These are phyloP conservation scores for Sistotremastrum suecicum DNA, from an alignment of 768 basidiomycete genomes.

Conservation along the genomic window DNA sequence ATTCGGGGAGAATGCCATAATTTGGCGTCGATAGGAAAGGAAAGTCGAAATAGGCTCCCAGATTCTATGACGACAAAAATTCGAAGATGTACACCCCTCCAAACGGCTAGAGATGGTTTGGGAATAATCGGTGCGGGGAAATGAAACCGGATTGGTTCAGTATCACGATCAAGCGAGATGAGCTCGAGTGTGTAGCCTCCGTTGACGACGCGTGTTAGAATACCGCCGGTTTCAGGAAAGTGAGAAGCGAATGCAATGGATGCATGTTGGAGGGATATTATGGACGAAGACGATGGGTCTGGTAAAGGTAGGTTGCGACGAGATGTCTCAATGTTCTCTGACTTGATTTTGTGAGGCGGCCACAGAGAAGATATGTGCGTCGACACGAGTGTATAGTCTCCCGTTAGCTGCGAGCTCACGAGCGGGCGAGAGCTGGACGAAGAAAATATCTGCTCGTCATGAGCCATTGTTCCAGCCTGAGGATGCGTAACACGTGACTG, in stretches of 20 bases:
- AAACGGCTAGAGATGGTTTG: slow-evolving; percentile 48
- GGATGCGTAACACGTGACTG: too few species aligned
- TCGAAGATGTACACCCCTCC: slow-evolving; percentile 40
- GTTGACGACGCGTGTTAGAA: slow-evolving; percentile 64
- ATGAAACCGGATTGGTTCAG: slow-evolving; percentile 59
- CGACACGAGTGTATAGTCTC: slow-evolving; percentile 29
- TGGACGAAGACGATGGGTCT: slow-evolving; percentile 21
- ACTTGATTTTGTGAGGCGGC: slow-evolving; percentile 33
- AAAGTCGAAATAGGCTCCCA: slow-evolving; percentile 62
- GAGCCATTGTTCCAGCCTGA: too few species aligned
- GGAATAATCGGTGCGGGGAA: slow-evolving; percentile 59
- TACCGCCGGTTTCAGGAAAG: slow-evolving; percentile 41
- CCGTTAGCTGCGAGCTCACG: slow-evolving; percentile 10
- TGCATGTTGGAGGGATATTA: slow-evolving; percentile 59
- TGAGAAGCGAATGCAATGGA: slow-evolving; percentile 44
- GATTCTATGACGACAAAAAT: slow-evolving; percentile 52
- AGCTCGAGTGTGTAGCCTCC: slow-evolving; percentile 64
- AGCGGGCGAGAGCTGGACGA: background rate
- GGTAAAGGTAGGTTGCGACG: slow-evolving; percentile 40
- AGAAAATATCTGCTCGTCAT: too few species aligned
- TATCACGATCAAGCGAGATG: slow-evolving; percentile 50
- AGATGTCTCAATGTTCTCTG: slow-evolving; percentile 42
- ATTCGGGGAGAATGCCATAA: background rate
- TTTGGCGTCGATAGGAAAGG: slow-evolving; percentile 39
- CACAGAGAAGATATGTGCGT: slow-evolving; percentile 53